Base-by-base conservation (phyloP, 164 flowering plant genomes). In the Liriodendron chinense region DNA sequence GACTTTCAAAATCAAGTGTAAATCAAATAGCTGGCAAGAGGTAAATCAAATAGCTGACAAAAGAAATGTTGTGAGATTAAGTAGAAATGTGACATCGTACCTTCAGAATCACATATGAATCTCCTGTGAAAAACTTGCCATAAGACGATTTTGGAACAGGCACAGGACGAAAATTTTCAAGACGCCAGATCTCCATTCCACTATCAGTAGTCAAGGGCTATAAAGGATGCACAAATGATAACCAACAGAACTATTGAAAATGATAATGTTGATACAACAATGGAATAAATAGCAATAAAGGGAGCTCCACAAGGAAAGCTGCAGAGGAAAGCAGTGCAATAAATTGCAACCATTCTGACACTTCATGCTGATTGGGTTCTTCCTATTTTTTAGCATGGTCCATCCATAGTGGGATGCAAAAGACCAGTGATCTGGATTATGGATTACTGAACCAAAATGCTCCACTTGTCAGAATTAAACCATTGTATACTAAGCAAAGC, bases 131-230 rank as follows among this genome's bases (percentile, higher is more conserved):
- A 82, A 96, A 96, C 76, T 94, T 96, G 2, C 99, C 99, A 83
- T 90, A 74, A 53, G 94, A 88, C 28, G 93, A 75, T 75, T 86
- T 85, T 69, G 89, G 89, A 34, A 94, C 87, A 77, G 86, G 85
- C 62, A 89, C 94, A 53, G 99, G 98, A 34, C 68, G 75, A 63
- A 94, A 91, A 76, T 92, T 96, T 80, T 96, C 98, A 81, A 96
- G 91, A 69, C 94, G 90, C 99, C 99, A 96, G 80, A 96, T 90
- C 79, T 96, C 99, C 78, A 88, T 81, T 76, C 99, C 99, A 71
- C 99, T 96, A 62, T 71, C n/a, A n/a, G 62, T n/a, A 65, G 93
- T 91, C 80, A 91, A 94, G 93, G 94, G 83, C 49, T 47, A 69
- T 47, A 69, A 48, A 23, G 13, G 24, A 26, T 26, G 47, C 57